Evolutionary conservation across 2,329 filamentous ascomycete species (phyloP), one percentile per base, ranked within the genome.

Genomic region (Dactylonectria estremocensis): DNA sequence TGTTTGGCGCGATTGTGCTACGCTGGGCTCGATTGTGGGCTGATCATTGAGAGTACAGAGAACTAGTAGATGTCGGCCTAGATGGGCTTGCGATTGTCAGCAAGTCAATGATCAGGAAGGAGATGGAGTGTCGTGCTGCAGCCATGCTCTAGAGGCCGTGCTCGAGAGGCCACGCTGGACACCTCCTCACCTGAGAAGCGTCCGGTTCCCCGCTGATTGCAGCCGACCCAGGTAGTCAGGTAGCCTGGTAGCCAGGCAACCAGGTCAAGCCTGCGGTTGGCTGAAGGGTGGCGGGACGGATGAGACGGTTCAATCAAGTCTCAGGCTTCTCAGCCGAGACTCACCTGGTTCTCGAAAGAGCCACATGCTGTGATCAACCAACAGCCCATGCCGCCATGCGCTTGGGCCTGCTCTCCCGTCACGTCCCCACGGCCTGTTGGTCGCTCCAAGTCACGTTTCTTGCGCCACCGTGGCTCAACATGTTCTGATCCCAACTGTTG

Each of bases 401-500:
- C 18, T 20, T 46, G 45, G 20, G 45, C n/a, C 45, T 46, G 40
- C 40, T n/a, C 4, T 28, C 24, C 24, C 24, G 24, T 28, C 24
- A 4, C 24, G 14, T 43, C 10, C 16, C 40, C 49, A 33, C 49
- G 49, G 28, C 33, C 24, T 52, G 49, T 52, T 31, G 16, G n/a
- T 10, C 49, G 28, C 11, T 33, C 11, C 49, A 14, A 49, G 52
- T 28, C 52, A 31, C 28, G 43, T 56, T 60, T 16, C 54, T 16
- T 56, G 45, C 52, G 60, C 60, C 60, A 63, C 60, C 37, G 60
- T 63, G 60, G 60, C 60, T 57, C 37, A 37, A 28, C 7, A 43
- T 6, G 22, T 11, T 33, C 43, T 37, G 4, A 8, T n/a, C n/a
- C 33, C 14, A 10, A n/a, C 28, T 13, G 28, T 35, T 28, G 35